Evolutionary conservation across 257 asterid species (phyloP), one percentile per base, ranked within the genome.

Genomic region (Solanum dulcamara): DNA sequence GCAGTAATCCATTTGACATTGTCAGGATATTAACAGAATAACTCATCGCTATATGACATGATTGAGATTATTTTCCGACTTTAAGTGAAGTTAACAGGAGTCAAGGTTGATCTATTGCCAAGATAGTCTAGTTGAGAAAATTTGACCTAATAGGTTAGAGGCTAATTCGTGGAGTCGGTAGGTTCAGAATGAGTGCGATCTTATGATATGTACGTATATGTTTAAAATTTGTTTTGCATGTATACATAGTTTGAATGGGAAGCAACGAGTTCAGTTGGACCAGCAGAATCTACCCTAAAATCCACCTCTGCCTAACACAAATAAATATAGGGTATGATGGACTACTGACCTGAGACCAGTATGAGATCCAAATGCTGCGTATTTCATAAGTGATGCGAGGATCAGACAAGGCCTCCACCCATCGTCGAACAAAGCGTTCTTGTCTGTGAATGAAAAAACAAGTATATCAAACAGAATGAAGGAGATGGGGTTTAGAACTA

Each of bases 401-500:
- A 68, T 87, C 90, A 48, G 86, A 85, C 55, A 87, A 87, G 68
- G 90, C 88, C 46, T 60, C 82, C 40, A 87, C 86, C 88, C 88
- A 87, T 4, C 90, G 90, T 8, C 84, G 20, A 85, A 87, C 74
- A 35, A 87, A 87, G 35, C 90, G 88, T 68, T 87, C 90, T 88
- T 86, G 81, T 53, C 90, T 88, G 82, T 83, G 64, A 11, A 4
- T 46, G 59, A 24, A 37, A 26, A 33, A 75, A 37, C 80, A 22
- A 85, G 59, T 64, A 35, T 20, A 14, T 51, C 82, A 71, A 44
- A 46, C 75, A 83, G 38, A 66, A 26, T 35, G 32, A 15, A 55
- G 40, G 44, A 67, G 26, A 46, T 22, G 26, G 24, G 8, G 18
- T 83, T 35, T 48, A 79, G 42, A 24, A 48, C 44, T 79, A 48